Evolutionary conservation across 1,284 basidiomycete species (phyloP).

Genomic region (Cerrena zonata): DNA sequence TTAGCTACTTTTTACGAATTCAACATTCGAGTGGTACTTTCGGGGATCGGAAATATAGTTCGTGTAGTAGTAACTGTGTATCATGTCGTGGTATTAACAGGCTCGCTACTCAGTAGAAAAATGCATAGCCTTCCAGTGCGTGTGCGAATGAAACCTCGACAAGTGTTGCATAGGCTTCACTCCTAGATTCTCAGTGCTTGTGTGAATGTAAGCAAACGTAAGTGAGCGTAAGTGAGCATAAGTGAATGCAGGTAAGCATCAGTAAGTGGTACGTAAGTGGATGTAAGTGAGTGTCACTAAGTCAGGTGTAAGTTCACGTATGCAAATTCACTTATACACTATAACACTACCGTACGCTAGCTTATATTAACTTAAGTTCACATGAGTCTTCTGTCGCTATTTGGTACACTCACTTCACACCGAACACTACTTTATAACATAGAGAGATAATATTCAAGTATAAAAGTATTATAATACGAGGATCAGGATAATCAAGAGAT

Average conservation of each 20-base stretch:
- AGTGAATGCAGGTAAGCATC: not conserved
- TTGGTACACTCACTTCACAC: not conserved
- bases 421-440: too few species aligned
- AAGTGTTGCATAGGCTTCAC: too few species aligned
- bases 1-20: too few species aligned
- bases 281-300: not conserved
- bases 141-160: too few species aligned
- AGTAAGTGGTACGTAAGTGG: not conserved
- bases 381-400: not conserved
- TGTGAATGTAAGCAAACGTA: not conserved
- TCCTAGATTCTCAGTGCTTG: too few species aligned
- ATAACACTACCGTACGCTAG: not conserved
- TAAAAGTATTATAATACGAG: not conserved
- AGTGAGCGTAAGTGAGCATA: not conserved
- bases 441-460: too few species aligned
- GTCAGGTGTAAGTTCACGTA: not conserved
- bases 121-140: too few species aligned
- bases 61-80: too few species aligned
- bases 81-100: too few species aligned
- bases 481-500: not conserved
- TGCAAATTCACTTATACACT: not conserved
- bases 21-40: too few species aligned
- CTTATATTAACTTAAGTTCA: not conserved
- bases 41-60: too few species aligned
- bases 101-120: too few species aligned